Percentiles rank a stretch among this genome's conserved stretches.
These are phyloP conservation scores for Eucalyptus albens DNA, from an alignment of 345 rosid species.

Conservation along the genomic window DNA sequence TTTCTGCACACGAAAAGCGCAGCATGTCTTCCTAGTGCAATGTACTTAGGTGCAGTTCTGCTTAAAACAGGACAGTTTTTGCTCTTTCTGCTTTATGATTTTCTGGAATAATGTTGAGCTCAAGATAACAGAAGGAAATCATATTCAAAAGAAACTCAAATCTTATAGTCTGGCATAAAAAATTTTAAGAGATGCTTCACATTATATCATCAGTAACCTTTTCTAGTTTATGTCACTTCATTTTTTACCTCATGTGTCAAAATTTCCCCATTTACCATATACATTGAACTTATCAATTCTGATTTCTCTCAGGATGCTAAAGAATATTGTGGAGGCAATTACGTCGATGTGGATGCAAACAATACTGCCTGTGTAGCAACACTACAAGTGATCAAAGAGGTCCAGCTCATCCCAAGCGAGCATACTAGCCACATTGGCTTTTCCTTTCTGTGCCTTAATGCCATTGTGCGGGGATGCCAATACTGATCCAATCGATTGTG, in stretches of 20 bases:
- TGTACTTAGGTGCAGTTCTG: background rate
- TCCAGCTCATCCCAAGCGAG: background rate
- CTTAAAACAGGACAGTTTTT: background rate
- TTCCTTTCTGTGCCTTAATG: background rate
- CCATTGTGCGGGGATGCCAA: background rate
- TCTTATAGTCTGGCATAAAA: background rate
- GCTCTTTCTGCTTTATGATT: background rate
- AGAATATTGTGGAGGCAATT: slow-evolving; percentile 4
- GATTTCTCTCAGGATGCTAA: slow-evolving; percentile 4
- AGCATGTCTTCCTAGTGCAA: background rate
- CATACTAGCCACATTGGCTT: background rate
- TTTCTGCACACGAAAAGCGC: background rate
- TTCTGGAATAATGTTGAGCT: background rate
- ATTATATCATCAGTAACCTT: background rate
- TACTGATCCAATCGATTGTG: background rate
- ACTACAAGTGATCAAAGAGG: slow-evolving; percentile 9
- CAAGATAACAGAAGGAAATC: background rate
- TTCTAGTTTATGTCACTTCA: background rate
- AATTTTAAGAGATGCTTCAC: background rate
- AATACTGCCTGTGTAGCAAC: slow-evolving; percentile 8
- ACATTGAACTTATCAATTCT: background rate
- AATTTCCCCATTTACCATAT: background rate
- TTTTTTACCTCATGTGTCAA: background rate
- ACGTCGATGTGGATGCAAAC: slow-evolving; percentile 3
- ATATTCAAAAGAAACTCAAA: background rate